These are phyloP conservation scores for Sugiyamaella floridensis DNA, from an alignment of 805 yeast genomes.

Conservation along the genomic window DNA sequence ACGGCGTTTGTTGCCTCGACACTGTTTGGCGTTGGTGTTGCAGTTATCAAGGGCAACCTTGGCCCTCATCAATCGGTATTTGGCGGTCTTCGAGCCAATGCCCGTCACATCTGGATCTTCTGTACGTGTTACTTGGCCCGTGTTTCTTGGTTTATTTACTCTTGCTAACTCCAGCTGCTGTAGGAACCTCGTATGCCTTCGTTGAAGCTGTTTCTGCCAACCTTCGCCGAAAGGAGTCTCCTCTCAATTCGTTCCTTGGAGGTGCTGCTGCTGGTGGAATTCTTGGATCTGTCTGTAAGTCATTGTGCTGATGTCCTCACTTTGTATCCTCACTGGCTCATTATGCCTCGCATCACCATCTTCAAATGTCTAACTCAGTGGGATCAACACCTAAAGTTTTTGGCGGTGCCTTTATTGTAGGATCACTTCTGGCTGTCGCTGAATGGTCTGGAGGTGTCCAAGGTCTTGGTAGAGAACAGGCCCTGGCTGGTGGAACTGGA, in stretches of 20 bases:
- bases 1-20: slow-evolving; percentile 40
- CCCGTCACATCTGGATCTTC: slow-evolving; percentile 21
- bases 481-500: slow-evolving; percentile 22
- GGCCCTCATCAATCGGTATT: slow-evolving; percentile 26
- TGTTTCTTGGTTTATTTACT: neutral
- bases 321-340: neutral
- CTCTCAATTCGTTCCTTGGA: slow-evolving; percentile 48
- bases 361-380: neutral
- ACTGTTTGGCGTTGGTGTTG: slow-evolving; percentile 45
- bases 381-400: slow-evolving; percentile 34
- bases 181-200: slow-evolving; percentile 43
- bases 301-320: slow-evolving; percentile 16
- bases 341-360: neutral
- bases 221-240: slow-evolving; percentile 56
- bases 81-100: slow-evolving; percentile 25
- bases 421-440: slow-evolving; percentile 38
- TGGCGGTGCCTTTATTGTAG: slow-evolving; percentile 43
- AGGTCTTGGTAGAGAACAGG: slow-evolving; percentile 24
- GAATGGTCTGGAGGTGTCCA: slow-evolving; percentile 26
- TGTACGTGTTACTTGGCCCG: slow-evolving; percentile 6
- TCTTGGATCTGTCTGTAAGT: slow-evolving; percentile 32
- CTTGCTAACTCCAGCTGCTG: slow-evolving; percentile 34
- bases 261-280: slow-evolving; percentile 43
- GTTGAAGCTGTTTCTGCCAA: slow-evolving; percentile 45
- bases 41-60: slow-evolving; percentile 34